These are phyloP conservation scores for Penicillium goetzii DNA, from an alignment of 495 filamentous ascomycete genomes.

Conservation along the genomic window DNA sequence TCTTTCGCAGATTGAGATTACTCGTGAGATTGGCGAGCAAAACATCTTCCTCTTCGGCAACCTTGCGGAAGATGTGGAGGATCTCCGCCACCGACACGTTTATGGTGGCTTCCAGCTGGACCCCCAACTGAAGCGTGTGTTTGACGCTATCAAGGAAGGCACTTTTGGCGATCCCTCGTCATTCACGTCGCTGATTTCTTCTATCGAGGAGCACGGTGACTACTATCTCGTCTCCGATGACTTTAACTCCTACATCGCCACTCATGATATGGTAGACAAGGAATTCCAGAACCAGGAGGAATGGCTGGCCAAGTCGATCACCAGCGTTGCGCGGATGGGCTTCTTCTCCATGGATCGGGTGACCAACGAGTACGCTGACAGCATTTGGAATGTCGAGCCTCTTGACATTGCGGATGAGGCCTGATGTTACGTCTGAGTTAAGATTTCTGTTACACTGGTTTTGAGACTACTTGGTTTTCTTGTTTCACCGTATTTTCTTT, in stretches of 20 bases:
- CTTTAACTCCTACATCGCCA: conserved; percentile 90
- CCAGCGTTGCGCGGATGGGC: conserved; percentile 87
- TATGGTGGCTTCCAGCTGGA: conserved; percentile 82
- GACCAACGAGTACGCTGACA: conserved; percentile 96
- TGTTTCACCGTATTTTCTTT: neutral
- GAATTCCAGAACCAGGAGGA: conserved; percentile 87
- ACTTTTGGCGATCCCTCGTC: conserved; percentile 75
- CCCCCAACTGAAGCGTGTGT: conserved; percentile 74
- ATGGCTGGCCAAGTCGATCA: conserved; percentile 89
- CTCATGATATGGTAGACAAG: conserved; percentile 86
- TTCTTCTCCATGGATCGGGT: conserved; percentile 97
- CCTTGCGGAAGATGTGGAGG: conserved; percentile 94
- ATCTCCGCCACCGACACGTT: conserved; percentile 87
- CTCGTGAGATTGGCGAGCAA: conserved; percentile 89
- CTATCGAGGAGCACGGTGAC: conserved; percentile 89
- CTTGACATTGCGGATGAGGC: conserved; percentile 45
- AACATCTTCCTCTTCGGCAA: conserved; percentile 99
- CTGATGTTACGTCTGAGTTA: conserved; percentile 4
- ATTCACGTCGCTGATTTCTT: conserved; percentile 79
- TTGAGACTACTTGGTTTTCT: neutral
- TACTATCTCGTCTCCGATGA: conserved; percentile 98
- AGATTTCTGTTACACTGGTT: neutral
- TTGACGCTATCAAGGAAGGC: conserved; percentile 74
- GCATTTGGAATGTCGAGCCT: conserved; percentile 95
- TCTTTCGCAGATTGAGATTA: conserved; percentile 82